These are phyloP conservation scores for Maudiozyma serrabonitensis DNA, from an alignment of 805 yeast genomes.

Conservation along the genomic window DNA sequence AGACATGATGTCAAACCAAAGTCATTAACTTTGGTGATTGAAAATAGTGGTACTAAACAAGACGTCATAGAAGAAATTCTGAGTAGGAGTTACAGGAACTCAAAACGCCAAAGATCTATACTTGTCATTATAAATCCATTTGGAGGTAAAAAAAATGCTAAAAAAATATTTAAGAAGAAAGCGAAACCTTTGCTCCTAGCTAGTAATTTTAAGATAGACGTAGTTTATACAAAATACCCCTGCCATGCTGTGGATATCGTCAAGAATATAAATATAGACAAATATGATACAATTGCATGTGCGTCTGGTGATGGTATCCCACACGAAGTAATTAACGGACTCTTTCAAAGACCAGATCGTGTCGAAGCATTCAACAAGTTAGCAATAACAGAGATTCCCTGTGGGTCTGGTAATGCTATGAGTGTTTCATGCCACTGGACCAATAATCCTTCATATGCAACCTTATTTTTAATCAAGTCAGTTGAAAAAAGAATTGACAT, in stretches of 20 bases:
- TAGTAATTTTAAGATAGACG: slow-evolving; percentile 49
- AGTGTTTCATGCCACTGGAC: slow-evolving; percentile 74
- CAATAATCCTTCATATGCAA: slow-evolving; percentile 54
- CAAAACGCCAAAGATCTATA: slow-evolving; percentile 37
- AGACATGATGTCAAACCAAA: slow-evolving; percentile 31
- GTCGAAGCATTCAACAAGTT: slow-evolving; percentile 51
- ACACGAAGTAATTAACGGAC: slow-evolving; percentile 87
- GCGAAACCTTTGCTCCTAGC: slow-evolving; percentile 67
- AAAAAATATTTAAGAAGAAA: slow-evolving; percentile 40
- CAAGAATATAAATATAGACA: slow-evolving; percentile 38
- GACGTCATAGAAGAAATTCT: slow-evolving; percentile 29
- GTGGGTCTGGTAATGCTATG: slow-evolving; percentile 96
- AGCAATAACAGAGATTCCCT: slow-evolving; percentile 77
- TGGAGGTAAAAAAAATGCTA: slow-evolving; percentile 81
- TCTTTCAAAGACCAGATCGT: slow-evolving; percentile 58
- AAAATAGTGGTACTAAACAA: slow-evolving; percentile 2
- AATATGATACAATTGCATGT: slow-evolving; percentile 73
- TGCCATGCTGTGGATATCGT: slow-evolving; percentile 77
- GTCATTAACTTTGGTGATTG: slow-evolving; percentile 25
- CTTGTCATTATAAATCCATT: slow-evolving; percentile 77
- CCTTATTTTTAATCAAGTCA: slow-evolving; percentile 67
- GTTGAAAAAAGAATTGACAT: slow-evolving; percentile 56
- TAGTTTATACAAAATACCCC: slow-evolving; percentile 50
- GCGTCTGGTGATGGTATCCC: slow-evolving; percentile 97
- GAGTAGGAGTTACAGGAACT: slow-evolving; percentile 32